These are phyloP conservation scores for Paramecium sonneborni DNA, from an alignment of 73 alveolate genomes.

Conservation along the genomic window DNA sequence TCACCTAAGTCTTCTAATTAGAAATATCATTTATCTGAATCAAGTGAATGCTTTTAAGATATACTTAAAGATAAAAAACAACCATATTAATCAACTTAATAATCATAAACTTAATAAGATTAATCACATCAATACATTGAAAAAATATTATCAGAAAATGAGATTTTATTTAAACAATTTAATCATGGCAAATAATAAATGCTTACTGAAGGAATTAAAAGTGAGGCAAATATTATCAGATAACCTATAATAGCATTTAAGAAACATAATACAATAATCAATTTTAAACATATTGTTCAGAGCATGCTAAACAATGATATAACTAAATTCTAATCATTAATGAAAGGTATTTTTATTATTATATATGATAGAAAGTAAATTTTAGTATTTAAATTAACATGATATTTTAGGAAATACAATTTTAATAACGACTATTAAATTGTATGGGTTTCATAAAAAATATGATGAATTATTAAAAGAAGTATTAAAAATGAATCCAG, in stretches of 20 bases:
- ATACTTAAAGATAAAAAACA: background rate
- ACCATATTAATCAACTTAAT: background rate
- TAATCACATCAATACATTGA: constrained; percentile 12
- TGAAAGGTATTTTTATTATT: background rate
- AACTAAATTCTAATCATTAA: background rate
- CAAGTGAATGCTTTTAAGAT: constrained; percentile 17
- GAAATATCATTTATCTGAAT: background rate
- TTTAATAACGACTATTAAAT: background rate
- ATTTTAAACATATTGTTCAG: background rate
- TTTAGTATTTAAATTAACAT: background rate
- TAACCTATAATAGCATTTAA: constrained; percentile 40
- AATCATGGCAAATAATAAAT: background rate
- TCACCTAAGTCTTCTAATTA: background rate
- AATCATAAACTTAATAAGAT: background rate
- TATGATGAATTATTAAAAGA: constrained; percentile 34
- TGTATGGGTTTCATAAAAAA: background rate
- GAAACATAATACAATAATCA: background rate
- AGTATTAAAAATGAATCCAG: constrained; percentile 37
- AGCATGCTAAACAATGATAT: constrained; percentile 17
- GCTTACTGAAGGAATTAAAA: background rate
- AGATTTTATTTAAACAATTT: background rate
- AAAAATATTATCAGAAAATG: constrained; percentile 1
- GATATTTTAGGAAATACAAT: constrained; percentile 15
- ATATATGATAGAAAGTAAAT: background rate
- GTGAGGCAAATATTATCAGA: constrained; percentile 21